These are phyloP conservation scores for Lachancea dasiensis DNA, from an alignment of 805 yeast species.

Conservation along the genomic window DNA sequence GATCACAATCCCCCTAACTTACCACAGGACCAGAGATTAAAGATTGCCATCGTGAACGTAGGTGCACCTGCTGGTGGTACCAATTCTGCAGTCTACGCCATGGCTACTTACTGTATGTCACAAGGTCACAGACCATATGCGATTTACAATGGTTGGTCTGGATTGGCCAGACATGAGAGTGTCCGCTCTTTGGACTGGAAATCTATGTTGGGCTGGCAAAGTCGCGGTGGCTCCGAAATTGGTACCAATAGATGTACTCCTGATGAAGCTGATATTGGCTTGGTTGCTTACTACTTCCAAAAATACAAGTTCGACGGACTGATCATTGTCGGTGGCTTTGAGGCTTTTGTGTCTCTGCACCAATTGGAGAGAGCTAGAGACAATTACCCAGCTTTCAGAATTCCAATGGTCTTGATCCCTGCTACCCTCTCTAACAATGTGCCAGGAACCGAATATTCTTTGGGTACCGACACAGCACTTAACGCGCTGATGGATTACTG, in stretches of 20 bases:
- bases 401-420: conserved; percentile 90
- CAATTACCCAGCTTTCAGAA: conserved; percentile 86
- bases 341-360: conserved; percentile 83
- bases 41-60: conserved; percentile 80
- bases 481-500: conserved; percentile 87
- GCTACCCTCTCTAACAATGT: conserved; percentile 96
- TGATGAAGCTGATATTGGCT: conserved; percentile 81
- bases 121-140: conserved; percentile 89
- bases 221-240: conserved; percentile 89
- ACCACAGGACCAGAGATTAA: conserved; percentile 57
- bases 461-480: conserved; percentile 94
- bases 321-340: conserved; percentile 92
- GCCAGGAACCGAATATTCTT: conserved; percentile 94
- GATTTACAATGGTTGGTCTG: conserved; percentile 88
- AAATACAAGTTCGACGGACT: conserved; percentile 84
- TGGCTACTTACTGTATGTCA: conserved; percentile 80
- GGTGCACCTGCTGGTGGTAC: conserved; percentile 98
- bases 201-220: conserved; percentile 83
- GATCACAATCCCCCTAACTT: conserved; percentile 57
- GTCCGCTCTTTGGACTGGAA: conserved; percentile 72
- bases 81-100: conserved; percentile 89
- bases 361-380: conserved; percentile 72
- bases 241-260: conserved; percentile 90
- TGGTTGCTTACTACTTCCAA: conserved; percentile 89
- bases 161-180: conserved; percentile 83